A percentile compares a stretch with the other conserved stretches of the same genome.
phyloP scores from a whole-genome alignment of 108 stramenopile species.

The Chaetoceros muelleri region DNA sequence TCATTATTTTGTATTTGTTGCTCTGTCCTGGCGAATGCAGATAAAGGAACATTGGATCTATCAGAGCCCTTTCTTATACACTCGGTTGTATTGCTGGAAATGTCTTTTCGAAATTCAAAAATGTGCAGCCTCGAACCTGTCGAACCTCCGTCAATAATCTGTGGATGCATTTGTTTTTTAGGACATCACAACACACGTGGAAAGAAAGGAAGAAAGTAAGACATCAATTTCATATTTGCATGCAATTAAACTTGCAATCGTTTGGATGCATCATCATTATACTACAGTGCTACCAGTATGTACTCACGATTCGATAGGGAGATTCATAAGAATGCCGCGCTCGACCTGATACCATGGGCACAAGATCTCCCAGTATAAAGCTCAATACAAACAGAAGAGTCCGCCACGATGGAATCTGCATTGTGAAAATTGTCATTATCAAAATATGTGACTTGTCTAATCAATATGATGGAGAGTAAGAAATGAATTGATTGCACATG shows the following conservation, averaged over 20 bases:
- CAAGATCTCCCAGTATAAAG: not conserved
- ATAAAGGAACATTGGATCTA: slow-evolving; percentile 61
- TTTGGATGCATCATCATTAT: no score
- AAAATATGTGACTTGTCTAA: no score
- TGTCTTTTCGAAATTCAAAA: slow-evolving; percentile 46
- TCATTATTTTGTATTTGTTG: slow-evolving; percentile 11
- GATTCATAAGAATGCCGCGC: slow-evolving; percentile 2
- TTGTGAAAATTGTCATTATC: no score
- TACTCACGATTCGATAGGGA: slow-evolving; percentile 34
- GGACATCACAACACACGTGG: not conserved
- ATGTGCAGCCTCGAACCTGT: slow-evolving; percentile 81
- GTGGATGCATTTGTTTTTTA: not conserved
- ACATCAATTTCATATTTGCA: not conserved
- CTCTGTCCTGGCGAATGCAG: slow-evolving; percentile 45
- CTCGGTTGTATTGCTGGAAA: slow-evolving; percentile 15
- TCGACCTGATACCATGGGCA: not conserved
- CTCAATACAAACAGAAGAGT: no score
- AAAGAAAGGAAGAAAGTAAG: not conserved
- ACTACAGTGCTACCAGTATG: no score
- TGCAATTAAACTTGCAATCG: no score
- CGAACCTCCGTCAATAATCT: slow-evolving; percentile 74
- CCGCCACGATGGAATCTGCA: no score
- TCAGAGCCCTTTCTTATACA: slow-evolving; percentile 63
- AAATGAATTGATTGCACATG: no score
- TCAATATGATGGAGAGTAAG: no score